Percentiles rank a stretch among this genome's conserved stretches.
Evolutionary conservation across 768 basidiomycete species (phyloP).

Genomic region (Mycena alexandri): DNA sequence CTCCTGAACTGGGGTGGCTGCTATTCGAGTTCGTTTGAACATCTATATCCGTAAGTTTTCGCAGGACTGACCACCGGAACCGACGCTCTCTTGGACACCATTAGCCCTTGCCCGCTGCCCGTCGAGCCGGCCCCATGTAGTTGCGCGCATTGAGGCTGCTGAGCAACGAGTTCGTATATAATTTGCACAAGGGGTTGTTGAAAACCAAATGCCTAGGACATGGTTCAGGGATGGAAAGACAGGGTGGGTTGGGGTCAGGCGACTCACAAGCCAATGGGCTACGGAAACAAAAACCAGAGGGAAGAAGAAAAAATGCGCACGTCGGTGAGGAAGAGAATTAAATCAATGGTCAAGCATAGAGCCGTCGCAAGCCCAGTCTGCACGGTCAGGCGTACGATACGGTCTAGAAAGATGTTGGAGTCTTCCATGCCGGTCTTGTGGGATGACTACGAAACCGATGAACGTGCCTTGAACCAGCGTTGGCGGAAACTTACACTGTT

Average conservation of each 20-base stretch:
- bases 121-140: neutral
- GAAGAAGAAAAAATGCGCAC: constrained; percentile 9
- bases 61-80: constrained; percentile 7
- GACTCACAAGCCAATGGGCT: constrained; percentile 32
- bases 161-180: constrained; percentile 55
- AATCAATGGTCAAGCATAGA: constrained; percentile 47
- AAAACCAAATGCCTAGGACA: constrained; percentile 46
- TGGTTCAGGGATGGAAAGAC: neutral
- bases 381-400: constrained; percentile 54
- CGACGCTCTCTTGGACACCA: constrained; percentile 9
- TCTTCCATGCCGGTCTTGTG: constrained; percentile 52
- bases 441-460: constrained; percentile 14
- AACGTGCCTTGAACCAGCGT: neutral
- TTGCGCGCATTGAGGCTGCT: constrained; percentile 51
- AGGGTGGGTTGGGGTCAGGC: neutral
- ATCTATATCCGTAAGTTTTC: neutral
- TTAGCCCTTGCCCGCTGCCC: constrained; percentile 8
- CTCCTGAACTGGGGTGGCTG: constrained; percentile 8
- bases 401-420: constrained; percentile 53
- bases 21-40: neutral
- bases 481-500: neutral
- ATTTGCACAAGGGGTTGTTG: constrained; percentile 51
- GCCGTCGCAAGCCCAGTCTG: constrained; percentile 53
- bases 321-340: constrained; percentile 48
- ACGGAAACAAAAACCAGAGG: neutral